These are phyloP conservation scores for Cryoendolithus antarcticus DNA, from an alignment of 2,329 filamentous ascomycete genomes.

Conservation along the genomic window DNA sequence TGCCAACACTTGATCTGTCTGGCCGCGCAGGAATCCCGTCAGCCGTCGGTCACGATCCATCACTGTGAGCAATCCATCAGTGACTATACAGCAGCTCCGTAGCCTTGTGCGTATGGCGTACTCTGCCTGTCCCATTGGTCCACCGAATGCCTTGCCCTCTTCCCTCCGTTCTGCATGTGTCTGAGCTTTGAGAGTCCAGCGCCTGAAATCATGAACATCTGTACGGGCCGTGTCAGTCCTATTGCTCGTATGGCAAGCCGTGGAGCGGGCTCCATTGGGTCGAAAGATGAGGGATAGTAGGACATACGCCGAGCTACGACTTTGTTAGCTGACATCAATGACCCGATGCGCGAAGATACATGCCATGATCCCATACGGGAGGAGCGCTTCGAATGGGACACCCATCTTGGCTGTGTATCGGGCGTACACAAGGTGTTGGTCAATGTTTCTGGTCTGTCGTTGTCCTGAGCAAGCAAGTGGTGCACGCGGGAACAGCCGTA, in stretches of 20 bases:
- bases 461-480: too few species aligned
- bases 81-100: too few species aligned
- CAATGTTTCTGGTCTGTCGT: too few species aligned
- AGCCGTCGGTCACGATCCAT: slow-evolving; percentile 54
- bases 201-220: slow-evolving; percentile 52
- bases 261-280: too few species aligned
- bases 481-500: not conserved
- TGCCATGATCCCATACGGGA: slow-evolving; percentile 50
- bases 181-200: slow-evolving; percentile 45
- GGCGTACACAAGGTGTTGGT: too few species aligned
- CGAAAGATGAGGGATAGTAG: too few species aligned
- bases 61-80: slow-evolving; percentile 33
- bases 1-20: slow-evolving; percentile 46
- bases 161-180: slow-evolving; percentile 51
- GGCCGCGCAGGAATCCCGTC: slow-evolving; percentile 49
- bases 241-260: too few species aligned
- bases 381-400: slow-evolving; percentile 53
- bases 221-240: slow-evolving; percentile 2
- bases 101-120: slow-evolving; percentile 11
- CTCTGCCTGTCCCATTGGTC: slow-evolving; percentile 54
- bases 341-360: not conserved
- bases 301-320: too few species aligned
- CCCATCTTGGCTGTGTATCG: slow-evolving; percentile 38
- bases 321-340: not conserved
- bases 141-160: slow-evolving; percentile 46